Evolutionary conservation across 306 rosid genomes (phyloP).

Genomic region (Glycyrrhiza uralensis): DNA sequence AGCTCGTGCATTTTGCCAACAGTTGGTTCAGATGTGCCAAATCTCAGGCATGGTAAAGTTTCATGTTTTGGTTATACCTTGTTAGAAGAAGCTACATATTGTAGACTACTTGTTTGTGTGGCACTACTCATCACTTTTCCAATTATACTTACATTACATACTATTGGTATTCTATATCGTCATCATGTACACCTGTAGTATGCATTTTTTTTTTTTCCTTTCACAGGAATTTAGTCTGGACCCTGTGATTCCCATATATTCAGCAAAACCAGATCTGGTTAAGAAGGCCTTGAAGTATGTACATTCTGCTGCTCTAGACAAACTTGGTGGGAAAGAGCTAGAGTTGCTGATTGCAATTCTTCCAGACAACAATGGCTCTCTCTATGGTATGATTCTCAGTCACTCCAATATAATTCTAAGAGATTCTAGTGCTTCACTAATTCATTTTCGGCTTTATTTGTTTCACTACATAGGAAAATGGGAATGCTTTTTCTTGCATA

Average conservation of each 20-base stretch:
- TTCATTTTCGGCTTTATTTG: neutral
- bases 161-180: neutral
- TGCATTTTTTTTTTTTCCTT: neutral
- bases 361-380: slow-evolving; percentile 46
- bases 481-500: neutral
- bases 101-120: neutral
- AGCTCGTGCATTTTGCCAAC: slow-evolving; percentile 47
- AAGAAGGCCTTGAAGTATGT: slow-evolving; percentile 43
- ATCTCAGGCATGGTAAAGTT: slow-evolving; percentile 49
- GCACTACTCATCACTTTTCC: neutral
- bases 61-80: neutral
- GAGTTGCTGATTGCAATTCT: slow-evolving; percentile 42
- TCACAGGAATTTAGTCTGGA: slow-evolving; percentile 34
- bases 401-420: neutral
- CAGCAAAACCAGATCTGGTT: slow-evolving; percentile 42
- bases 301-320: slow-evolving; percentile 29
- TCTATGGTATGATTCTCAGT: slow-evolving; percentile 33
- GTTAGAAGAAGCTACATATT: neutral
- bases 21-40: slow-evolving; percentile 52
- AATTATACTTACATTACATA: neutral
- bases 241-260: slow-evolving; percentile 34
- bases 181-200: neutral
- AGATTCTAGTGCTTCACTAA: neutral
- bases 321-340: slow-evolving; percentile 40
- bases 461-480: neutral